These are phyloP conservation scores for Piper betle DNA, from an alignment of 164 flowering plant species.

Conservation along the genomic window DNA sequence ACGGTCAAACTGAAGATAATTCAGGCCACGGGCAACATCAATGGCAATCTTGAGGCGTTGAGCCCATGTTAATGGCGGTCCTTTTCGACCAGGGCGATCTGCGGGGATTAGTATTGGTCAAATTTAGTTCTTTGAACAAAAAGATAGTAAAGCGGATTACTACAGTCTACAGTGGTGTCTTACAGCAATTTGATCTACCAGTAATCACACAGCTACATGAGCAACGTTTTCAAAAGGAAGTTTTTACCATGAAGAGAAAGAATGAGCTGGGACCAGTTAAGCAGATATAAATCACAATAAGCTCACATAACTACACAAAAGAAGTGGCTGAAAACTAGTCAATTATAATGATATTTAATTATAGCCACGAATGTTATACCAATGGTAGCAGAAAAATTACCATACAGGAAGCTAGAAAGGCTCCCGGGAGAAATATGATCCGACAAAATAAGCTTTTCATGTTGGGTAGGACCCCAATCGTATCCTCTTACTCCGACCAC, in stretches of 20 bases:
- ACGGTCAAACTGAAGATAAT: conserved; percentile 96
- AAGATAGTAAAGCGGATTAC: too few relatives aligned
- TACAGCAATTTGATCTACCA: too few relatives aligned
- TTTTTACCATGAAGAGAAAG: too few relatives aligned
- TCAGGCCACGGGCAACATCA: conserved; percentile 93
- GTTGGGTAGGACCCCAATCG: conserved; percentile 98
- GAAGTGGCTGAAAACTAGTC: background rate
- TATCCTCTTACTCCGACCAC: conserved; percentile 89
- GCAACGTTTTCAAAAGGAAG: too few relatives aligned
- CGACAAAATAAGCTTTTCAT: conserved; percentile 93
- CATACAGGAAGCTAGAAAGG: conserved; percentile 89
- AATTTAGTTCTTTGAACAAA: too few relatives aligned
- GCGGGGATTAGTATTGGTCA: conserved; percentile 2
- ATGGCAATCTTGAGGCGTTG: conserved; percentile 90
- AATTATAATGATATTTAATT: background rate
- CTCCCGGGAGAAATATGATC: conserved; percentile 89
- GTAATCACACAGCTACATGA: too few relatives aligned
- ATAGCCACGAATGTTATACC: too few relatives aligned
- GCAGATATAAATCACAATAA: too few relatives aligned
- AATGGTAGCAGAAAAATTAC: conserved; percentile 22
- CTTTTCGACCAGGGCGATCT: conserved; percentile 90
- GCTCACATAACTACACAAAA: too few relatives aligned
- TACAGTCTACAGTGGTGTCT: too few relatives aligned
- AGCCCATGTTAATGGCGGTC: conserved; percentile 65
- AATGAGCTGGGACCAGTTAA: too few relatives aligned